A percentile compares a stretch with the other conserved stretches of the same genome.
These are phyloP conservation scores for Spirogloea muscicola DNA, from an alignment of 139 green algal genomes.

Conservation along the genomic window DNA sequence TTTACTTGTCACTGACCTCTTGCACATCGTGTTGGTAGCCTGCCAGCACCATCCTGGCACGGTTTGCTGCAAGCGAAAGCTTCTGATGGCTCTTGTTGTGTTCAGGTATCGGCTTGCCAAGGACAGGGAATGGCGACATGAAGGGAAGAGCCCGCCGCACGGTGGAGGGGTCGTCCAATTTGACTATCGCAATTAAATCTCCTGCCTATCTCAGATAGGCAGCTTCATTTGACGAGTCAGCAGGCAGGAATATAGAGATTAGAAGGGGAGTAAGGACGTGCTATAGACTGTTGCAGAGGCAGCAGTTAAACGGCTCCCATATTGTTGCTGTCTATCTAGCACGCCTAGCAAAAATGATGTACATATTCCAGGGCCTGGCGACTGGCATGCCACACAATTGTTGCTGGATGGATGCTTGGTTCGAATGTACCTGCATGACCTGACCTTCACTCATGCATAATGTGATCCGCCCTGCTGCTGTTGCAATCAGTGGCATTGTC, in stretches of 20 bases:
- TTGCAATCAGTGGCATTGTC: conserved; percentile 49
- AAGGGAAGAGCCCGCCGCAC: conserved; percentile 40
- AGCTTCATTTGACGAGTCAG: too few relatives aligned
- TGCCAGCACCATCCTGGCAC: conserved; percentile 23
- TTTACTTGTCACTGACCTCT: conserved; percentile 15
- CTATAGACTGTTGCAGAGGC: too few relatives aligned
- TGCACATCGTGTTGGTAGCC: conserved; percentile 42
- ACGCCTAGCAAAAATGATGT: too few relatives aligned
- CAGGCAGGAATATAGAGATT: too few relatives aligned
- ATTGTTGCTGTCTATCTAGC: too few relatives aligned
- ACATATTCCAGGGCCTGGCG: too few relatives aligned
- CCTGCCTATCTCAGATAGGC: too few relatives aligned
- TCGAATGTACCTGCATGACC: conserved; percentile 22
- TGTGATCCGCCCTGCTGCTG: conserved; percentile 33
- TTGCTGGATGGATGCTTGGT: too few relatives aligned
- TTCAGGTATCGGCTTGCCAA: conserved; percentile 30
- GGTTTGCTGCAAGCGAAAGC: conserved; percentile 9
- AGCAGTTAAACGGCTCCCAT: too few relatives aligned
- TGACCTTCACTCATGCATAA: conserved; percentile 30
- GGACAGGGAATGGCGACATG: conserved; percentile 32
- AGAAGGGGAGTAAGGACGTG: too few relatives aligned
- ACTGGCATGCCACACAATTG: too few relatives aligned
- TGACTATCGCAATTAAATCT: conserved; percentile 46
- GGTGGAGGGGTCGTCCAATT: conserved; percentile 44
- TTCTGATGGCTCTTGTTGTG: conserved; percentile 33